phyloP scores from a whole-genome alignment of 345 rosid genomes.

The Barbarea vulgaris region DNA sequence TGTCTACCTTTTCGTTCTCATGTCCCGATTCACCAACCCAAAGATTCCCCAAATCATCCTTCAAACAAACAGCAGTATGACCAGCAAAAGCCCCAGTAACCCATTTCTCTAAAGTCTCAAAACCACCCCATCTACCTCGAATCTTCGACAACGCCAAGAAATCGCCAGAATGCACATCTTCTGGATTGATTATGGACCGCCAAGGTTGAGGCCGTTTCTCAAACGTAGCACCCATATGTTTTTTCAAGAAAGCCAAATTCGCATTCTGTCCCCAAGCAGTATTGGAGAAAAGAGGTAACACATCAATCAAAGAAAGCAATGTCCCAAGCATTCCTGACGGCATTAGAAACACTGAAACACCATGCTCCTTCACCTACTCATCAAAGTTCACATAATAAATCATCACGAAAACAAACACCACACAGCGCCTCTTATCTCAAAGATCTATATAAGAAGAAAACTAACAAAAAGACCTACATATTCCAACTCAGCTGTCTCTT shows the following conservation, averaged over 20 bases:
- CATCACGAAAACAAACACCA: conserved; percentile 7
- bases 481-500: conserved; percentile 83
- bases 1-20: conserved; percentile 86
- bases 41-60: conserved; percentile 84
- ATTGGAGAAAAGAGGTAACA: conserved; percentile 90
- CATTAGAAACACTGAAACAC: conserved; percentile 95
- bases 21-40: conserved; percentile 99
- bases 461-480: conserved; percentile 55
- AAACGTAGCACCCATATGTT: conserved; percentile 94
- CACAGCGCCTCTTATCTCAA: background rate
- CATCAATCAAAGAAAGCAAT: conserved; percentile 76
- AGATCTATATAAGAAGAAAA: background rate
- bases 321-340: conserved; percentile 98
- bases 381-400: background rate
- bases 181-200: conserved; percentile 60
- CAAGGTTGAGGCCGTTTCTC: conserved; percentile 85
- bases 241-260: conserved; percentile 75
- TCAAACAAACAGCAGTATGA: conserved; percentile 97
- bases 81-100: conserved; percentile 99
- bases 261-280: conserved; percentile 91
- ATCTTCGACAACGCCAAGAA: conserved; percentile 94
- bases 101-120: conserved; percentile 98
- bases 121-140: conserved; percentile 98
- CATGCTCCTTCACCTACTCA: conserved; percentile 87
- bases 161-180: conserved; percentile 88